Evolutionary conservation across 2,329 filamentous ascomycete species (phyloP).

Genomic region (Aspergillus sp.): DNA sequence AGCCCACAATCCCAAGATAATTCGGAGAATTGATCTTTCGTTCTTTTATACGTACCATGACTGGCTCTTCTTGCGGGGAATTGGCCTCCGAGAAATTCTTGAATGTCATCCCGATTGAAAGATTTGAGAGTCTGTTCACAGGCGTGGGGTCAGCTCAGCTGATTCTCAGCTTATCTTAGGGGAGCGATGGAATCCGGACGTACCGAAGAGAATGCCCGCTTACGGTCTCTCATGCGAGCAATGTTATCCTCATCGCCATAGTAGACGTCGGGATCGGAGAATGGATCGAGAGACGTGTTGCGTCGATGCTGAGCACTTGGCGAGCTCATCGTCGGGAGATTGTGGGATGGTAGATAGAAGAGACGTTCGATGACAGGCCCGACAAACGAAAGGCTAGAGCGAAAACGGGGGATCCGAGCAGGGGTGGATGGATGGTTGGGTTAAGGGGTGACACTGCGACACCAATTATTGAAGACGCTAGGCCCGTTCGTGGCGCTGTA

Average conservation of each 20-base stretch:
- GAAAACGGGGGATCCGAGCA: constrained; percentile 7
- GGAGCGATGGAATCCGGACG: constrained; percentile 28
- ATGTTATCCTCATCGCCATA: constrained; percentile 57
- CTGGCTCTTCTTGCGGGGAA: constrained; percentile 44
- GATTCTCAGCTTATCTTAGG: constrained; percentile 14
- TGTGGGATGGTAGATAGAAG: constrained; percentile 8
- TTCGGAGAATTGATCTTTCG: neutral
- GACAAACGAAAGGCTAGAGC: constrained; percentile 2
- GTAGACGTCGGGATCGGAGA: constrained; percentile 60
- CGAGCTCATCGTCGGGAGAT: constrained; percentile 41
- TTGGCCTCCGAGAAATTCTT: constrained; percentile 34
- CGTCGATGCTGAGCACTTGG: constrained; percentile 42
- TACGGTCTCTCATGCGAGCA: constrained; percentile 48
- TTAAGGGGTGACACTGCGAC: constrained; percentile 7
- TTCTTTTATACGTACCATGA: constrained; percentile 39
- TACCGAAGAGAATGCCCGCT: constrained; percentile 60
- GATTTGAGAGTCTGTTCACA: constrained; percentile 37
- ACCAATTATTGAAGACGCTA: constrained; percentile 9
- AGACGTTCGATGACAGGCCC: neutral
- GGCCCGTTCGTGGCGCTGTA: constrained; percentile 8
- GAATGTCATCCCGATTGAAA: constrained; percentile 40
- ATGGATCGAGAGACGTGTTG: constrained; percentile 55
- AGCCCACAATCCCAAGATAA: constrained; percentile 7
- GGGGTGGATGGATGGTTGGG: constrained; percentile 8
- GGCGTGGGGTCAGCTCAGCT: constrained; percentile 13